Evolutionary conservation across 495 filamentous ascomycete genomes (phyloP), one percentile per base, ranked within the genome.

Genomic region (Penicillium verhagenii): DNA sequence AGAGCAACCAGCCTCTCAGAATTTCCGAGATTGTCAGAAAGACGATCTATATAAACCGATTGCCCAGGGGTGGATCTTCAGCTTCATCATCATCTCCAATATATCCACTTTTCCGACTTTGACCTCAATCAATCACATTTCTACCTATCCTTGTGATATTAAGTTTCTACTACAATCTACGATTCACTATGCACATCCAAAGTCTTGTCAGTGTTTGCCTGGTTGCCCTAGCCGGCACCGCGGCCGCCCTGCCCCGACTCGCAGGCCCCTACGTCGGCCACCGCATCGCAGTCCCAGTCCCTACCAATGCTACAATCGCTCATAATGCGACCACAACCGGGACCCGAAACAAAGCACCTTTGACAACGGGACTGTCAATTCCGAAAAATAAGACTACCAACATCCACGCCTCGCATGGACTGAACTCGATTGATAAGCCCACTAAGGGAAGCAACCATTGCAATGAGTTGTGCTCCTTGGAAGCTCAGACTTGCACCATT

Each of bases 381-480:
- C 20, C 23, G 25, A 52, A 47, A 26, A 55, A 58, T 21, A 35
- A 20, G 14, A 65, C 44, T 21, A 14, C 4, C 21, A 47, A 3
- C 13, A 21, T 35, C 14, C 54, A 47, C 13, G 9, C 24, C 7
- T 28, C 37, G 13, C 43, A 58, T 38, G 42, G 37, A 19, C 6
- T 50, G 47, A 50, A 50, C 6, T 24, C 47, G 18, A 9, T 39
- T n/a, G 25, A 31, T 11, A 31, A 48, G 4, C n/a, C 25, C 4
- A 42, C 20, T 20, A 50, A 56, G 9, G 45, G 55, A 2, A 60
- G 58, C 45, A 60, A 63, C 39, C 58, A 57, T 26, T 70, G 69
- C 44, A 44, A 58, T n/a, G 63, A 66, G 40, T 13, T 68, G 39
- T 72, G 69, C 29, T 66, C 62, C 7, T 39, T 72, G 43, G 46